A percentile compares a stretch with the other conserved stretches of the same genome.
phyloP scores from a whole-genome alignment of 164 flowering plant genomes.

The Buxus sempervirens region DNA sequence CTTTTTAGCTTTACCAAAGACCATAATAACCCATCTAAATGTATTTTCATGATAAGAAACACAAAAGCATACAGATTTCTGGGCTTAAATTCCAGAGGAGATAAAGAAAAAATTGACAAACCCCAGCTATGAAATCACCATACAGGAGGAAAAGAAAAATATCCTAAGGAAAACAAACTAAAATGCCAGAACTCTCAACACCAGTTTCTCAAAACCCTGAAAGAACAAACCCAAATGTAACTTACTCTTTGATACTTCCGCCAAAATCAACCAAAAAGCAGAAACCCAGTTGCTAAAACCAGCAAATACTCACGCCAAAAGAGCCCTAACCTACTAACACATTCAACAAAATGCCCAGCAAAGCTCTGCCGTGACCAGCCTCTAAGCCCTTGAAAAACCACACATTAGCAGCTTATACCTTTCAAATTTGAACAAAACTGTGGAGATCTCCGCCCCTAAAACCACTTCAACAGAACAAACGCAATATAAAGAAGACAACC shows the following conservation, averaged over 20 bases:
- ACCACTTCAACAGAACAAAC: slow-evolving; percentile 18
- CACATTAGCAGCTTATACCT: background rate
- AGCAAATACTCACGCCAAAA: background rate
- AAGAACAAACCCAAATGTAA: no score
- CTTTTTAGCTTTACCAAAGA: background rate
- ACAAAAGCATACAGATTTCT: background rate
- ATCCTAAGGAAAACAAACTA: no score
- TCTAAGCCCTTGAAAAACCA: background rate
- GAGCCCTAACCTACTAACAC: no score
- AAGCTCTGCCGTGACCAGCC: background rate
- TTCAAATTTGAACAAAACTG: background rate
- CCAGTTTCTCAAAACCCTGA: no score
- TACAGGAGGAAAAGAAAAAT: background rate
- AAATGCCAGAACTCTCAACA: no score
- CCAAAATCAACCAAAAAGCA: background rate
- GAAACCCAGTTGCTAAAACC: background rate
- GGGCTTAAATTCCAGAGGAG: background rate
- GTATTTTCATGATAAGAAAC: background rate
- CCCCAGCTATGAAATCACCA: background rate
- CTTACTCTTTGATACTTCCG: background rate
- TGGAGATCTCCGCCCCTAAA: background rate
- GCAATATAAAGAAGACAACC: slow-evolving; percentile 8
- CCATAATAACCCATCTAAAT: background rate
- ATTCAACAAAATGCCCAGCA: background rate
- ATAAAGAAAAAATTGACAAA: no score